Evolutionary conservation across 305 asterid genomes (phyloP), one percentile per base, ranked within the genome.

Genomic region (Nicotiana rustica): DNA sequence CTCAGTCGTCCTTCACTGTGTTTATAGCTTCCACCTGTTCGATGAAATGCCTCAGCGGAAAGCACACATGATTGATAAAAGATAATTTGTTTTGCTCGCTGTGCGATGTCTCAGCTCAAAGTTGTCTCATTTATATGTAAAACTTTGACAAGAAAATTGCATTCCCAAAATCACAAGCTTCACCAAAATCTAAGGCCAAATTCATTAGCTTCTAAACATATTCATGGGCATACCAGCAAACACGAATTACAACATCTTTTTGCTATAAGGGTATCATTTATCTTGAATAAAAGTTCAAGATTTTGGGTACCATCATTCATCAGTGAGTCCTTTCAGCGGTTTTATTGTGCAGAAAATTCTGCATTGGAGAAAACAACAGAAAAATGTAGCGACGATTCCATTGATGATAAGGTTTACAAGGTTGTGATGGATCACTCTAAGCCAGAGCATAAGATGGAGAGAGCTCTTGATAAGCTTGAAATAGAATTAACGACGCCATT

Each of bases 381-480:
- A 56, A 56, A 35, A n/a, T 81, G 21, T 44, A 85, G 83, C 67
- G 64, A 56, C 79, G 86, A 81, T 83, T 55, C 41, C 65, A 90
- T 84, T 41, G 94, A 90, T 76, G 95, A 90, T 76, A 89, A 85
- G 90, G 88, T 92, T 59, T 84, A 91, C 79, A 90, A 87, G 61
- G 90, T 89, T 38, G 89, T 94, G 77, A 33, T 90, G 85, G 95
- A 91, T 89, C 86, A 89, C 88, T 86, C 93, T 1, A 88, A 80
- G 12, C 95, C 97, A 0, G 94, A 88, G 88, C 86, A 85, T 73
- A 92, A 93, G 88, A 93, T 94, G 97, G 98, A 94, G 93, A 80
- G 0, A 59, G 94, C 93, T 62, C 97, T 96, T 66, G 97, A 93
- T 81, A 82, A 85, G 36, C 86, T 88, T 9, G 89, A 90, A 56